Base-by-base conservation (phyloP, 1,284 basidiomycete genomes). In the Ustilago cynodontis region DNA sequence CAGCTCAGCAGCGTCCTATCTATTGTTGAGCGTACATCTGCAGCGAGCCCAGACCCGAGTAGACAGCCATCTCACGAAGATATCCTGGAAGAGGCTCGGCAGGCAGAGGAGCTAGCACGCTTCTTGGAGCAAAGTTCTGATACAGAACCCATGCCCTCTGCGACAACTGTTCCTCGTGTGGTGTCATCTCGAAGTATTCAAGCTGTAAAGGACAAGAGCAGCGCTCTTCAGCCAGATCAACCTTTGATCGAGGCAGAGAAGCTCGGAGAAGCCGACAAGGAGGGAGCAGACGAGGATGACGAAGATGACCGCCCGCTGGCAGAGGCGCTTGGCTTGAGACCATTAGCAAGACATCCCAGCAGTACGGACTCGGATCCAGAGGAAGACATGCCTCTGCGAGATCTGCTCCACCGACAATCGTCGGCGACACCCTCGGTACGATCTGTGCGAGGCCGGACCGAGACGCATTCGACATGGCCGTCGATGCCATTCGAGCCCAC, bases 341-440 rank as follows among this genome's bases (percentile, higher is more conserved):
- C 35, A 18, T 18, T 10, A 26, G 35, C 41, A 11, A 39, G n/a
- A 16, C 61, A 56, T n/a, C 33, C 37, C 24, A 41, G 39, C 57
- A 56, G 52, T 3, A 49, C 45, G 1, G 66, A 74, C 22, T 67
- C 71, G 4, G 66, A 76, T 33, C 58, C 65, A 3, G 73, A 77
- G 33, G 69, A 72, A 37, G 70, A 77, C 24, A 26, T 69, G 0
- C 74, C 69, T 28, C 45, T 77, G 13, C 65, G 55, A 57, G 65
- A 77, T 16, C 58, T 76, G n/a, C 60, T 71, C 14, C 60, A 53
- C 14, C 63, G 59, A 18, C 64, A 64, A 13, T 51, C 66, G 0
- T 54, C 53, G 4, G 37, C 62, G 0, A 49, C 41, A 3, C 22
- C 64, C 13, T 60, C 45, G 1, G 18, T 55, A 9, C 18, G 18